A percentile compares a stretch with the other conserved stretches of the same genome.
Evolutionary conservation across 495 filamentous ascomycete species (phyloP).

Genomic region (Monascus purpureus): DNA sequence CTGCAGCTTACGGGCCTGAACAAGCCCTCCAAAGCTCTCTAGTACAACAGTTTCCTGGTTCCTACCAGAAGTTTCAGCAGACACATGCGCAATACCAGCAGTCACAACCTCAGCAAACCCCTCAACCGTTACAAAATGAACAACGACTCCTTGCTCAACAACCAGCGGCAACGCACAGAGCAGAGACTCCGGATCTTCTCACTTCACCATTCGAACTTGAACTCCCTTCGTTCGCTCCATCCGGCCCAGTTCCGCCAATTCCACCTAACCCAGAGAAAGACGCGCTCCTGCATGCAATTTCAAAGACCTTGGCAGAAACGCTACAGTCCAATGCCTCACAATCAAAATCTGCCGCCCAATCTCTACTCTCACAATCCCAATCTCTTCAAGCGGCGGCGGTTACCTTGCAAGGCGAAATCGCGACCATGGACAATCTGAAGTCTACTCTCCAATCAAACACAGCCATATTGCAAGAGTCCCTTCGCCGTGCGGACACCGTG

Average conservation of each 20-base stretch:
- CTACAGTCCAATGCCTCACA: conserved; percentile 49
- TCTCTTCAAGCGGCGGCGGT: conserved; percentile 57
- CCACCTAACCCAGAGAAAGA: conserved; percentile 97
- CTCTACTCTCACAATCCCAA: conserved; percentile 63
- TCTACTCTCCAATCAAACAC: conserved; percentile 63
- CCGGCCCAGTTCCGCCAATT: conserved; percentile 62
- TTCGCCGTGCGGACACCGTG: conserved; percentile 65
- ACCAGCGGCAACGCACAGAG: conserved; percentile 25
- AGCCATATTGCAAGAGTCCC: conserved; percentile 55
- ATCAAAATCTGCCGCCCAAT: conserved; percentile 53
- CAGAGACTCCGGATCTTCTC: conserved; percentile 51
- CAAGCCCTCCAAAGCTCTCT: background rate
- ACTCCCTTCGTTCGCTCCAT: conserved; percentile 42
- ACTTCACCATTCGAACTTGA: conserved; percentile 53
- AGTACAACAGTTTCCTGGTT: background rate
- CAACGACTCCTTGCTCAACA: conserved; percentile 9
- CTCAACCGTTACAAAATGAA: conserved; percentile 2
- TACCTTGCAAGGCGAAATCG: conserved; percentile 56
- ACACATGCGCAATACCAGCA: conserved; percentile 9
- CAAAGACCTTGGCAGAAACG: conserved; percentile 48
- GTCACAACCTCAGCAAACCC: conserved; percentile 1
- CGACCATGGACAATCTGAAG: conserved; percentile 52
- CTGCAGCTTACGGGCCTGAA: conserved; percentile 7
- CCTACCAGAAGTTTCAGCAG: conserved; percentile 7
- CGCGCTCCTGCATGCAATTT: conserved; percentile 65